These are phyloP conservation scores for Coniophora puteana DNA, from an alignment of 1,284 basidiomycete genomes.

Conservation along the genomic window DNA sequence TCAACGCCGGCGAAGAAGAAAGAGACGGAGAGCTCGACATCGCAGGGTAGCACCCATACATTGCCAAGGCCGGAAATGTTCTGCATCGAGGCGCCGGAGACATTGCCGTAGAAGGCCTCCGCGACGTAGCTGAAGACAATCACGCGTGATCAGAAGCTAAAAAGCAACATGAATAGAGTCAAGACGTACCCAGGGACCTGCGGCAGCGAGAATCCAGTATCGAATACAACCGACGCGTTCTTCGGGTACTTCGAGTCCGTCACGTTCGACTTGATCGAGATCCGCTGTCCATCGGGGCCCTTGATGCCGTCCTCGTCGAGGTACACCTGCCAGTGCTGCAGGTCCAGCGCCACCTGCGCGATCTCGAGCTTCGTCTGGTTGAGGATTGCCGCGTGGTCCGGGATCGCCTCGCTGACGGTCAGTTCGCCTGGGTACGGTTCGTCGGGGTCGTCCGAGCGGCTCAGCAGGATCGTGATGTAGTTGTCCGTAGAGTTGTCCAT, in stretches of 20 bases:
- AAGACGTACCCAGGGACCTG: slow-evolving; percentile 51
- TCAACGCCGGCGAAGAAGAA: slow-evolving; percentile 50
- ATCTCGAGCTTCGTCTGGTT: slow-evolving; percentile 42
- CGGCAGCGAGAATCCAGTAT: slow-evolving; percentile 68
- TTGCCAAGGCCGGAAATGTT: slow-evolving; percentile 41
- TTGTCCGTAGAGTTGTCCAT: slow-evolving; percentile 54
- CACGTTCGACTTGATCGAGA: slow-evolving; percentile 42
- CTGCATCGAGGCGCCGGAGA: slow-evolving; percentile 48
- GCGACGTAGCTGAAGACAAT: slow-evolving; percentile 40
- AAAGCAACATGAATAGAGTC: no score
- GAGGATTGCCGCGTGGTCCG: slow-evolving; percentile 36
- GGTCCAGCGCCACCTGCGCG: slow-evolving; percentile 28
- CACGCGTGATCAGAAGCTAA: neutral
- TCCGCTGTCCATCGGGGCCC: slow-evolving; percentile 43
- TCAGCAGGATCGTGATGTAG: slow-evolving; percentile 51
- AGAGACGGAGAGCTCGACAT: slow-evolving; percentile 56
- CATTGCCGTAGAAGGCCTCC: slow-evolving; percentile 51
- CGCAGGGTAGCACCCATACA: slow-evolving; percentile 58
- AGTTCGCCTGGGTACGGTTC: slow-evolving; percentile 43
- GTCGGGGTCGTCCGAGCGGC: slow-evolving; percentile 39
- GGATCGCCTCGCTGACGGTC: slow-evolving; percentile 42
- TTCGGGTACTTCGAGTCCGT: slow-evolving; percentile 35
- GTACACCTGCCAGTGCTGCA: slow-evolving; percentile 53
- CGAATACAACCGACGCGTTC: slow-evolving; percentile 56
- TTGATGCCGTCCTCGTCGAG: slow-evolving; percentile 48